Conservation (phyloP, 129 eudicot species). For the Flaveria linearis region DNA sequence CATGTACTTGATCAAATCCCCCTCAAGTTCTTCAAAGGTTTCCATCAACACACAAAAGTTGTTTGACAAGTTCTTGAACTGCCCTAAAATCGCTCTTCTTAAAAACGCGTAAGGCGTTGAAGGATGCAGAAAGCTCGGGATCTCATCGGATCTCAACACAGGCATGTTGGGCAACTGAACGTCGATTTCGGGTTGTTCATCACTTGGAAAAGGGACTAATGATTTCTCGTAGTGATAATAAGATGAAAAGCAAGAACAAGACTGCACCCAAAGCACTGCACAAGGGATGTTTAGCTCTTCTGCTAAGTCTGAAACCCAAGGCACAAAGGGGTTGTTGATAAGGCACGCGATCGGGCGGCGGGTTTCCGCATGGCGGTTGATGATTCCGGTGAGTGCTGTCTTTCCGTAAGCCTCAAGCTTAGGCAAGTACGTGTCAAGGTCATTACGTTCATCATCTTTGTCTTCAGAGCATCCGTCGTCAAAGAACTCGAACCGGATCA, state of each 20-base stretch:
- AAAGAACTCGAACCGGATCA: constrained; percentile 72
- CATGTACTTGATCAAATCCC: constrained; percentile 49
- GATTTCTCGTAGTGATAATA: constrained; percentile 52
- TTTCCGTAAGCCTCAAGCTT: constrained; percentile 56
- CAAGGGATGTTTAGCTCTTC: constrained; percentile 49
- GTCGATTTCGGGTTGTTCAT: constrained; percentile 47
- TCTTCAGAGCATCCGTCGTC: constrained; percentile 51
- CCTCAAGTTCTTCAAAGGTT: constrained; percentile 70
- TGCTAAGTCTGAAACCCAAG: constrained; percentile 77
- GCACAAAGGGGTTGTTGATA: constrained; percentile 64
- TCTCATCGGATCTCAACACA: constrained; percentile 60
- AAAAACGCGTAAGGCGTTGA: constrained; percentile 44
- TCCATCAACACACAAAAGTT: constrained; percentile 67
- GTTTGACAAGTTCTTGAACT: constrained; percentile 54
- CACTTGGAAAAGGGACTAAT: constrained; percentile 52
- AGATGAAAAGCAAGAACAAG: constrained; percentile 58
- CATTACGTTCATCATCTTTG: constrained; percentile 31
- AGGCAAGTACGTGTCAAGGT: constrained; percentile 33
- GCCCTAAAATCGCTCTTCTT: constrained; percentile 43
- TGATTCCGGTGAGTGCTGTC: constrained; percentile 28
- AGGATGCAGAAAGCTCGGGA: constrained; percentile 75
- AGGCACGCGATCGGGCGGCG: constrained; percentile 66
- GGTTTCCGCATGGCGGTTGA: constrained; percentile 36
- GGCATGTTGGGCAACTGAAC: constrained; percentile 74
- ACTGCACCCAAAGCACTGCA: too few relatives aligned